Evolutionary conservation across 2,329 filamentous ascomycete species (phyloP), one percentile per base, ranked within the genome.

Genomic region (Monilinia laxa): DNA sequence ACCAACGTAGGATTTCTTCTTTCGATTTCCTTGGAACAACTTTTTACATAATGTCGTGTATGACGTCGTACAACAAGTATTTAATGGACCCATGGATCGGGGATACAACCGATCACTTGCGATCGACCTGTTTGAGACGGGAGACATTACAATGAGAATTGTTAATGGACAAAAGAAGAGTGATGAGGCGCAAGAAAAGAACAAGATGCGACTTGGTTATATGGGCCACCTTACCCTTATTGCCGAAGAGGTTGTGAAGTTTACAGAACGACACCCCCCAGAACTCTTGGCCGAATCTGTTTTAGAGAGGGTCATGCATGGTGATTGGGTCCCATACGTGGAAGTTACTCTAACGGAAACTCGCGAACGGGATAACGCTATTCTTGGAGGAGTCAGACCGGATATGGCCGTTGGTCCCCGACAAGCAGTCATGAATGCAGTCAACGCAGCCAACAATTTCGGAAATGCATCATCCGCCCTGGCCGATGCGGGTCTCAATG

Each of bases 41-140:
- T 99, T 99, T 76, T 84, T 99, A 55, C 95, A 99, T 80, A 99
- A 99, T 75, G 95, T 99, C 54, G 95, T 99, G 58, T 99, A 99
- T 77, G 95, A 99, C 77, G 93, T 99, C 75, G 92, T 99, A 54
- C 95, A 99, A 78, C 95, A 99, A 81, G 95, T 99, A 0, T 98
- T 99, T 79, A 99, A 99, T 76, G 95, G 95, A 11, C 93, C 93
- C 0, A 97, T 99, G 91, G 94, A 98, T 73, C 90, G 93, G 68
- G 93, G 95, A 38, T 97, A 90, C 80, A 99, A 99, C 78, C 89
- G 92, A 14, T 89, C 87, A 58, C 82, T 99, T 62, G 94, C 95
- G 16, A 90, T 97, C 68, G 94, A 96, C 71, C 86, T 99, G 25
- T 99, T 99, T 74, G 92, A 96, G 75, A 90, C 88, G 60, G 94